phyloP scores from a whole-genome alignment of 257 asterid species.

The Marsdenia floribunda region DNA sequence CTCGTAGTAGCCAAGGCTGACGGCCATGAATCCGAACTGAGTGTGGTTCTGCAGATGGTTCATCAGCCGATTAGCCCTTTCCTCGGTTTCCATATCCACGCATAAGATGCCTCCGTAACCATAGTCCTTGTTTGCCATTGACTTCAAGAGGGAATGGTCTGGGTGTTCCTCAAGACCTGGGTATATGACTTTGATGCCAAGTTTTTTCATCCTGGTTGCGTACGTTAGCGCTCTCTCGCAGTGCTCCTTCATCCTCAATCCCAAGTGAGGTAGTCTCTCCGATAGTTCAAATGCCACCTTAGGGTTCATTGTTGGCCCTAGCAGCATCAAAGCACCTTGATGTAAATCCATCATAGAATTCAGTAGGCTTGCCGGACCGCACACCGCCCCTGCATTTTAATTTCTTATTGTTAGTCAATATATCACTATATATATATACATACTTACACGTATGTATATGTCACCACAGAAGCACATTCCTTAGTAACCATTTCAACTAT shows the following conservation, averaged over 20 bases:
- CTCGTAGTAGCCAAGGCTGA: slow-evolving; percentile 88
- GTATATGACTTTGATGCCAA: slow-evolving; percentile 71
- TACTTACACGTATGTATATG: too few species aligned
- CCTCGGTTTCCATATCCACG: slow-evolving; percentile 86
- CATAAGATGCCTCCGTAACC: slow-evolving; percentile 84
- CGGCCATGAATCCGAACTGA: slow-evolving; percentile 89
- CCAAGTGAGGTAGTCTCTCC: slow-evolving; percentile 72
- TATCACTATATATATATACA: not conserved
- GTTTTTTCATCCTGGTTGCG: slow-evolving; percentile 60
- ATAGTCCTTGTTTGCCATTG: slow-evolving; percentile 54
- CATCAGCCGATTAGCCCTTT: slow-evolving; percentile 71
- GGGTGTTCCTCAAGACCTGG: slow-evolving; percentile 85
- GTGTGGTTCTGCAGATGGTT: slow-evolving; percentile 57
- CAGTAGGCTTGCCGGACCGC: slow-evolving; percentile 82
- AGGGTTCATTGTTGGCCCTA: slow-evolving; percentile 95
- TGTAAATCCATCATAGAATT: slow-evolving; percentile 95
- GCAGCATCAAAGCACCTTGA: slow-evolving; percentile 78
- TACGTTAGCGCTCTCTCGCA: slow-evolving; percentile 59
- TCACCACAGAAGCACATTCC: not conserved
- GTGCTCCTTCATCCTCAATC: slow-evolving; percentile 87
- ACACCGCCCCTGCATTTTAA: slow-evolving; percentile 57
- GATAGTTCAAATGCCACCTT: slow-evolving; percentile 86
- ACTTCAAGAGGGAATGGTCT: slow-evolving; percentile 52
- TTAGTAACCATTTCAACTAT: not conserved
- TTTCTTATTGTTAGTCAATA: not conserved